Conservation (phyloP, 768 basidiomycete species). For the Lactarius psammicola region DNA sequence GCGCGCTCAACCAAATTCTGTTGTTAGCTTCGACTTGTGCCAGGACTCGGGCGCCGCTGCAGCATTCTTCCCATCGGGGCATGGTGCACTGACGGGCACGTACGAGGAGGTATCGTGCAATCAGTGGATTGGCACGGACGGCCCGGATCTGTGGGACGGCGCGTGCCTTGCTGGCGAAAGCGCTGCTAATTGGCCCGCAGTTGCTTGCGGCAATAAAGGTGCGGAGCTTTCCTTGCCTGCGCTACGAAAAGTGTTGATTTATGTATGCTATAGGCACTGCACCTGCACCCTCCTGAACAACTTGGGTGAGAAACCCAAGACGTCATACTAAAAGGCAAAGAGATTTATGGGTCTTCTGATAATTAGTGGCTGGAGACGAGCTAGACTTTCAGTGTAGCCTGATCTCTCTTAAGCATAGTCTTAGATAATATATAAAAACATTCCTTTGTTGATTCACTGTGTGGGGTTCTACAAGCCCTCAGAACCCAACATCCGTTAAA, state of each 20-base stretch:
- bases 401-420: neutral
- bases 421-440: neutral
- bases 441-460: neutral
- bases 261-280: conserved; percentile 8
- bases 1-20: no score
- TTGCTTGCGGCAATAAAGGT: conserved; percentile 59
- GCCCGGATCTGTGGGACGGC: conserved; percentile 45
- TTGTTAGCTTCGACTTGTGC: neutral
- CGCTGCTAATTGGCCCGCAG: conserved; percentile 50
- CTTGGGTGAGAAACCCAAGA: neutral
- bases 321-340: neutral
- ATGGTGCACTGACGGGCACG: no score
- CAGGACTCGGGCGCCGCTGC: no score
- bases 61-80: no score
- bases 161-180: conserved; percentile 51
- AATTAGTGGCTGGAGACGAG: neutral
- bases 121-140: conserved; percentile 56
- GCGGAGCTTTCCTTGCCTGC: neutral
- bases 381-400: neutral
- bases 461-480: neutral
- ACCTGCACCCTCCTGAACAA: conserved; percentile 10
- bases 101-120: no score
- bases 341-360: neutral
- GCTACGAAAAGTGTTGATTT: neutral
- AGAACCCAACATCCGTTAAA: conserved; percentile 14